Percentiles rank a stretch among this genome's conserved stretches.
These are phyloP conservation scores for Cairneyella variabilis DNA, from an alignment of 495 filamentous ascomycete species.

Conservation along the genomic window DNA sequence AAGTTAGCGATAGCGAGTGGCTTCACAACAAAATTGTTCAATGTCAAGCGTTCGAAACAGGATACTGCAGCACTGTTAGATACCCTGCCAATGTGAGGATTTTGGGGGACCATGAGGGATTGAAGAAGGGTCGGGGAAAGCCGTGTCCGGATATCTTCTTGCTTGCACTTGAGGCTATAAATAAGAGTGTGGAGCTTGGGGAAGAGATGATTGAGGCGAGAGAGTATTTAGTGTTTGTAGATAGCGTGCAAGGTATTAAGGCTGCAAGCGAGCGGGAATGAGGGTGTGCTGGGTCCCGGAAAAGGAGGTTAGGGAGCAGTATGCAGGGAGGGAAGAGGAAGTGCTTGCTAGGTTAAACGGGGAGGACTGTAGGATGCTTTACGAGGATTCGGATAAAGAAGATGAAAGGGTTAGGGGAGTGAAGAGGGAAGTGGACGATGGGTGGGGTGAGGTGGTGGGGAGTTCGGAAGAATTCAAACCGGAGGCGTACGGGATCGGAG, in stretches of 20 bases:
- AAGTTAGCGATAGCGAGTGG: constrained; percentile 5
- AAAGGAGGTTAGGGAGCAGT: constrained; percentile 28
- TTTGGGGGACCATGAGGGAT: constrained; percentile 33
- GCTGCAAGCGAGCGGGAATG: constrained; percentile 42
- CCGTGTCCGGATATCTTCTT: constrained; percentile 39
- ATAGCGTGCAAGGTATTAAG: constrained; percentile 39
- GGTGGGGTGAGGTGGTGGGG: constrained; percentile 32
- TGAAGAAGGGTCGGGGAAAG: constrained; percentile 31
- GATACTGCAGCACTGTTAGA: neutral
- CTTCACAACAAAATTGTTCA: neutral
- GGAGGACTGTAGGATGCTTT: no score
- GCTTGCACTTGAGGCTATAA: constrained; percentile 32
- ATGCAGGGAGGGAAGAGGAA: constrained; percentile 25
- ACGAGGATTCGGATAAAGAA: constrained; percentile 23
- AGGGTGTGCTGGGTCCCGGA: constrained; percentile 42
- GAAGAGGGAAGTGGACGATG: constrained; percentile 33
- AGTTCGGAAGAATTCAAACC: constrained; percentile 33
- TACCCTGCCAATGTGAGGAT: constrained; percentile 21
- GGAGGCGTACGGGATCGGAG: constrained; percentile 27
- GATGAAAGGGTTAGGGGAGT: constrained; percentile 24
- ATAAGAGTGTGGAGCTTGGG: constrained; percentile 17
- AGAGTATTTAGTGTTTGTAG: constrained; percentile 44
- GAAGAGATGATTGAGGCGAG: constrained; percentile 21
- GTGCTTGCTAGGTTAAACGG: constrained; percentile 37
- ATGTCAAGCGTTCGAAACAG: constrained; percentile 2